phyloP scores from a whole-genome alignment of 2,329 filamentous ascomycete genomes.

The Neopestalotiopsis clavispora region DNA sequence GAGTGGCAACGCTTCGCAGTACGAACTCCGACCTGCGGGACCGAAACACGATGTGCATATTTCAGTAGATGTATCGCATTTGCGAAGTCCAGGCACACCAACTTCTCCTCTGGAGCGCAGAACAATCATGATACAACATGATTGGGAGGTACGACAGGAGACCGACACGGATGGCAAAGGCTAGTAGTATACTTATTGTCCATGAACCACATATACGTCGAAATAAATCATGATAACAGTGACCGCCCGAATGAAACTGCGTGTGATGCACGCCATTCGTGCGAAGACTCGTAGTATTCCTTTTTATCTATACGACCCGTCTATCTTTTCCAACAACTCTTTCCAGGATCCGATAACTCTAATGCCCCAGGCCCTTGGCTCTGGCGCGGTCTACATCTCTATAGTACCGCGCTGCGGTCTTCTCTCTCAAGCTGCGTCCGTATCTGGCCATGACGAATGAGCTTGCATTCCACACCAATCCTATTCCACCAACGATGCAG shows the following conservation, averaged over 20 bases:
- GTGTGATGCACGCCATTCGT: too few relatives aligned
- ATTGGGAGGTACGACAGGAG: slow-evolving; percentile 6
- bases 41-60: slow-evolving; percentile 5
- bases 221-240: neutral
- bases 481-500: slow-evolving; percentile 38
- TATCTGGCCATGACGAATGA: slow-evolving; percentile 36
- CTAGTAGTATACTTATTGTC: neutral
- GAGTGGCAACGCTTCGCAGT: neutral
- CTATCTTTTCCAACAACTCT: neutral
- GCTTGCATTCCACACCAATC: slow-evolving; percentile 33
- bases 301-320: neutral
- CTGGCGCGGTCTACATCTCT: slow-evolving; percentile 35
- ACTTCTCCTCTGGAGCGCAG: neutral
- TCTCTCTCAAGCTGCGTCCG: slow-evolving; percentile 34
- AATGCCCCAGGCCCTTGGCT: slow-evolving; percentile 17
- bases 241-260: too few relatives aligned
- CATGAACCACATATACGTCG: neutral
- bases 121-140: neutral
- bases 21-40: neutral
- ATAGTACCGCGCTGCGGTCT: slow-evolving; percentile 34
- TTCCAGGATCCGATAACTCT: neutral
- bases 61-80: neutral
- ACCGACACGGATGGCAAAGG: neutral
- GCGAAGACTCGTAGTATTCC: too few relatives aligned
- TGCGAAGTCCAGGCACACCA: neutral